phyloP scores from a whole-genome alignment of 345 rosid genomes.

The Camelina hispida region DNA sequence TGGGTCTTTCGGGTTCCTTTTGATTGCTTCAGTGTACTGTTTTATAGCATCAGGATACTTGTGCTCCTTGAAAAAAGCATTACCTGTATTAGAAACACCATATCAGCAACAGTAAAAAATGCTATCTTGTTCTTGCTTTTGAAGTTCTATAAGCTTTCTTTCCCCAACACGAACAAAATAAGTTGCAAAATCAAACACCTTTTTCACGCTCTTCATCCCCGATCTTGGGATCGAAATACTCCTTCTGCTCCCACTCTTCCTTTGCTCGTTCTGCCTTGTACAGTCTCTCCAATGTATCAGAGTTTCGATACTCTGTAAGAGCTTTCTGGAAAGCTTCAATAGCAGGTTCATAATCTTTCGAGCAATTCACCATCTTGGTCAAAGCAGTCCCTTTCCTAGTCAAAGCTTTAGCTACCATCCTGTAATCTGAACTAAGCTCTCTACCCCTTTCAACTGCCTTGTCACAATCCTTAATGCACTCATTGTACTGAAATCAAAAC shows the following conservation, averaged over 20 bases:
- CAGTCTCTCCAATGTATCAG: slow-evolving; percentile 85
- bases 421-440: slow-evolving; percentile 85
- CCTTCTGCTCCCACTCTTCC: slow-evolving; percentile 86
- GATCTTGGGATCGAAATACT: slow-evolving; percentile 78
- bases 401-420: slow-evolving; percentile 92
- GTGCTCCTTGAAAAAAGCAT: slow-evolving; percentile 80
- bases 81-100: slow-evolving; percentile 54
- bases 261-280: slow-evolving; percentile 86
- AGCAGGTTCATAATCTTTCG: slow-evolving; percentile 81
- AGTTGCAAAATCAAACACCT: slow-evolving; percentile 51
- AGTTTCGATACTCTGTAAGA: slow-evolving; percentile 95
- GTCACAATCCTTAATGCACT: slow-evolving; percentile 87
- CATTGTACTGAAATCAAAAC: slow-evolving; percentile 60
- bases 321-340: slow-evolving; percentile 96
- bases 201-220: slow-evolving; percentile 95
- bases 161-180: background rate
- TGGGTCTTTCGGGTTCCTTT: slow-evolving; percentile 79
- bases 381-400: slow-evolving; percentile 96
- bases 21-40: slow-evolving; percentile 88
- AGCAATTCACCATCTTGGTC: slow-evolving; percentile 70
- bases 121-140: background rate
- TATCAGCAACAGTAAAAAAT: slow-evolving; percentile 6
- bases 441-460: slow-evolving; percentile 95
- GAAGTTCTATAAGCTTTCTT: background rate
- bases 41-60: slow-evolving; percentile 89